Evolutionary conservation across 495 filamentous ascomycete genomes (phyloP).

Genomic region (Lophiotrema nucula): DNA sequence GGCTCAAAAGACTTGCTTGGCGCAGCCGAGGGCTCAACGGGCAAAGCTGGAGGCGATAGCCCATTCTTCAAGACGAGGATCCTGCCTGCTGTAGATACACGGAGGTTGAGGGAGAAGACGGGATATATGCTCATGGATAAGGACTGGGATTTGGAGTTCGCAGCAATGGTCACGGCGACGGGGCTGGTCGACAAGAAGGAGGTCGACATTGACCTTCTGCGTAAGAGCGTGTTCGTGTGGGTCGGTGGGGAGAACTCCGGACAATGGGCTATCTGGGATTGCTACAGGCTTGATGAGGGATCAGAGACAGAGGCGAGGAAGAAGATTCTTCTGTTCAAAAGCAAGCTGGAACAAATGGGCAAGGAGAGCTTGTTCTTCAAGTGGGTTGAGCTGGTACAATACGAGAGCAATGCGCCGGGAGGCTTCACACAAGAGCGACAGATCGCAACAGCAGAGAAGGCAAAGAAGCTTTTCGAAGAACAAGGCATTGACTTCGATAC

Average conservation of each 20-base stretch:
- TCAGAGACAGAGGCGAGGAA: constrained; percentile 38
- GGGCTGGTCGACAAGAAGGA: constrained; percentile 61
- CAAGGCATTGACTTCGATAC: constrained; percentile 71
- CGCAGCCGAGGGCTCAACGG: constrained; percentile 35
- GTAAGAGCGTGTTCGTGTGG: constrained; percentile 63
- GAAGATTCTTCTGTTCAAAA: constrained; percentile 66
- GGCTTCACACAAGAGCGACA: constrained; percentile 71
- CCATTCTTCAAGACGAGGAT: constrained; percentile 49
- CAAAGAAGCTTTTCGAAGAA: constrained; percentile 65
- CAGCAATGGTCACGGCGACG: constrained; percentile 67
- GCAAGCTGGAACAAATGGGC: constrained; percentile 65
- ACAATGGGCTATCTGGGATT: constrained; percentile 30
- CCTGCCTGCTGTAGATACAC: constrained; percentile 61
- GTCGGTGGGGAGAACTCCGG: constrained; percentile 46
- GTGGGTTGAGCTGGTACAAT: constrained; percentile 84
- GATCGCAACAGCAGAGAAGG: constrained; percentile 61
- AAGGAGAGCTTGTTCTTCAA: constrained; percentile 83
- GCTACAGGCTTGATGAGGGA: constrained; percentile 45
- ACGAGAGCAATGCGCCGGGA: constrained; percentile 69
- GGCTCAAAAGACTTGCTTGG: constrained; percentile 45
- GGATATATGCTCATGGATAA: constrained; percentile 75
- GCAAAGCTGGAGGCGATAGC: constrained; percentile 33
- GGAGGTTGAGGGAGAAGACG: constrained; percentile 65
- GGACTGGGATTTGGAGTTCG: constrained; percentile 80
- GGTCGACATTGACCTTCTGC: constrained; percentile 57